Conservation (phyloP, 352 stramenopile genomes). For the Pythium sukuiense region DNA sequence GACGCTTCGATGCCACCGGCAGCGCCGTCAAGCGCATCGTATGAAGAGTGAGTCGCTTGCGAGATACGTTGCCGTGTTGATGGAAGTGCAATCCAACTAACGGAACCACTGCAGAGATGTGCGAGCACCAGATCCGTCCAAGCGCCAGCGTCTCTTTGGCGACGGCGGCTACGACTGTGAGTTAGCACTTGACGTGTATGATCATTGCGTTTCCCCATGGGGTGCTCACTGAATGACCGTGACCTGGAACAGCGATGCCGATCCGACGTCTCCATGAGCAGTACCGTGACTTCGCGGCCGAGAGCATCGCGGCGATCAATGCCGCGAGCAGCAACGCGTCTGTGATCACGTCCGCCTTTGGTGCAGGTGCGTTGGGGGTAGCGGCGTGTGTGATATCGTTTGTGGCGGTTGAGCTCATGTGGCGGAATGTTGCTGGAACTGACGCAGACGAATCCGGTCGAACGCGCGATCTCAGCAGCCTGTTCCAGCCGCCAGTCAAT, state of each 20-base stretch:
- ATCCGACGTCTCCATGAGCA: slow-evolving; percentile 66
- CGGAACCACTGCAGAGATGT: slow-evolving; percentile 40
- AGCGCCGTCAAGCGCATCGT: slow-evolving; percentile 43
- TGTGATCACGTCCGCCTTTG: slow-evolving; percentile 21
- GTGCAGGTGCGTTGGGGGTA: slow-evolving; percentile 8
- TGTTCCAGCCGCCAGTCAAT: slow-evolving; percentile 74
- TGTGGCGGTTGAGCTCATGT: too few relatives aligned
- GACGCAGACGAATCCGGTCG: slow-evolving; percentile 20
- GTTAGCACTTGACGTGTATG: slow-evolving; percentile 4
- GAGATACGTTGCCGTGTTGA: too few relatives aligned
- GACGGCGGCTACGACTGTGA: slow-evolving; percentile 44
- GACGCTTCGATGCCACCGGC: slow-evolving; percentile 20
- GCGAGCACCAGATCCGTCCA: slow-evolving; percentile 77
- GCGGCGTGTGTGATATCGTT: background rate
- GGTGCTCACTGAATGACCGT: background rate
- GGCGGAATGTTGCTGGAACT: background rate
- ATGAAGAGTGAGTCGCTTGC: slow-evolving; percentile 12
- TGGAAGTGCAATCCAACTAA: background rate
- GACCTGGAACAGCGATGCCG: slow-evolving; percentile 34
- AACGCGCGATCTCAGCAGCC: slow-evolving; percentile 53
- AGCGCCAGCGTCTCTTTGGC: slow-evolving; percentile 77
- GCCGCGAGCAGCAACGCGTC: slow-evolving; percentile 26
- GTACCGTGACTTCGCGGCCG: slow-evolving; percentile 78
- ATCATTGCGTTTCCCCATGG: slow-evolving; percentile 5
- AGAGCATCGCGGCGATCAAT: slow-evolving; percentile 79